Percentiles rank a stretch among this genome's conserved stretches.
phyloP scores from a whole-genome alignment of 192 early-diverging fungal genomes.

The Chytriomyces sp. region DNA sequence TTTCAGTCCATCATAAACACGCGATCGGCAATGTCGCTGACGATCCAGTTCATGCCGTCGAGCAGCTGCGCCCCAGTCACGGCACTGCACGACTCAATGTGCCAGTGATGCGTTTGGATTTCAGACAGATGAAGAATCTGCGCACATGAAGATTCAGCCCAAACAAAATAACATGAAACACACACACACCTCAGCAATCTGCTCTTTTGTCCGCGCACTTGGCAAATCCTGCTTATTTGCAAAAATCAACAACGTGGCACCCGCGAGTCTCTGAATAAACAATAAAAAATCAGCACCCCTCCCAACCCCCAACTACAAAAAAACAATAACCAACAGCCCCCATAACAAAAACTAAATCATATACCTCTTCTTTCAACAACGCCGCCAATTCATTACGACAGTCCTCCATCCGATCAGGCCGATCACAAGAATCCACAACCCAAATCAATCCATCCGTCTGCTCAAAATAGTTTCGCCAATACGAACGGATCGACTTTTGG shows the following conservation, averaged over 20 bases:
- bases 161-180: neutral
- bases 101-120: conserved; percentile 91
- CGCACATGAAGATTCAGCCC: neutral
- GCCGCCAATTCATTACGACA: conserved; percentile 77
- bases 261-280: conserved; percentile 73
- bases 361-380: conserved; percentile 88
- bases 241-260: conserved; percentile 91
- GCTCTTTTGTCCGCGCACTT: conserved; percentile 71
- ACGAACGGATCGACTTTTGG: conserved; percentile 93
- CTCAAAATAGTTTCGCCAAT: conserved; percentile 99
- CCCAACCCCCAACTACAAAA: neutral
- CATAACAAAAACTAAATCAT: conserved; percentile 2
- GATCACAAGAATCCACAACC: conserved; percentile 96
- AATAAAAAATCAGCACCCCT: neutral
- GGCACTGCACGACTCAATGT: conserved; percentile 88
- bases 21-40: conserved; percentile 84
- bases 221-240: conserved; percentile 98
- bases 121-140: conserved; percentile 70
- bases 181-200: conserved; percentile 70
- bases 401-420: conserved; percentile 75
- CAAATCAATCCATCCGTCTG: conserved; percentile 96
- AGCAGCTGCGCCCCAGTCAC: conserved; percentile 85
- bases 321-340: neutral
- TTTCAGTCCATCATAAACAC: conserved; percentile 69
- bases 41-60: conserved; percentile 93